Evolutionary conservation across 257 asterid species (phyloP).

Genomic region (Coffea eugenioides): DNA sequence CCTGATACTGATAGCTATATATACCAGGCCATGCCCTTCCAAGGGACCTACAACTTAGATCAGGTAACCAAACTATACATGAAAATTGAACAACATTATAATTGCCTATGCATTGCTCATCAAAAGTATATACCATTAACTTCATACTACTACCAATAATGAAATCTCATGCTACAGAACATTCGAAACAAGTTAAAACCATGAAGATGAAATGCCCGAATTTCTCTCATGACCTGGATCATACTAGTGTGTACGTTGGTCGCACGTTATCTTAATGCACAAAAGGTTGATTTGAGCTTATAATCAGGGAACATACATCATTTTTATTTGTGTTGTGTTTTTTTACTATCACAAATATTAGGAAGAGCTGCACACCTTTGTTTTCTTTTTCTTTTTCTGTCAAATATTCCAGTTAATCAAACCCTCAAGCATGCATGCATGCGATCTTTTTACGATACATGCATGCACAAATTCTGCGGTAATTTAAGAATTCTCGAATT

Average conservation of each 20-base stretch:
- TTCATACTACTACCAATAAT: not conserved
- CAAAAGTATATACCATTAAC: not conserved
- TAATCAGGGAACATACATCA: not conserved
- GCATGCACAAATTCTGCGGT: not conserved
- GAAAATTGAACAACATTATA: not conserved
- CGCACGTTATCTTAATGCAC: not conserved
- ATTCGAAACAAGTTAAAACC: not conserved
- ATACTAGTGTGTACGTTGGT: not conserved
- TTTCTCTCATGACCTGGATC: not conserved
- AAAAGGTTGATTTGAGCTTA: not conserved
- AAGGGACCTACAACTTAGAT: not conserved
- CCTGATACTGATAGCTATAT: not conserved
- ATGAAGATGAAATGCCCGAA: not conserved
- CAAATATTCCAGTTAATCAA: not conserved
- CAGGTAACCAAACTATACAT: not conserved
- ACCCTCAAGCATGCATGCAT: constrained; percentile 1
- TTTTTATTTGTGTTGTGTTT: not conserved
- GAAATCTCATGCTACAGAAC: not conserved
- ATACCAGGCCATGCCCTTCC: not conserved
- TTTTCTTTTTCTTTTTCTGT: not conserved
- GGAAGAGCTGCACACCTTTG: not conserved
- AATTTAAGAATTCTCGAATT: not conserved
- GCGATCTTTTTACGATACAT: not conserved
- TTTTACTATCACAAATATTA: not conserved
- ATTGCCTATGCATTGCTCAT: not conserved